phyloP scores from a whole-genome alignment of 2,329 filamentous ascomycete species.

The Ilyonectria destructans region DNA sequence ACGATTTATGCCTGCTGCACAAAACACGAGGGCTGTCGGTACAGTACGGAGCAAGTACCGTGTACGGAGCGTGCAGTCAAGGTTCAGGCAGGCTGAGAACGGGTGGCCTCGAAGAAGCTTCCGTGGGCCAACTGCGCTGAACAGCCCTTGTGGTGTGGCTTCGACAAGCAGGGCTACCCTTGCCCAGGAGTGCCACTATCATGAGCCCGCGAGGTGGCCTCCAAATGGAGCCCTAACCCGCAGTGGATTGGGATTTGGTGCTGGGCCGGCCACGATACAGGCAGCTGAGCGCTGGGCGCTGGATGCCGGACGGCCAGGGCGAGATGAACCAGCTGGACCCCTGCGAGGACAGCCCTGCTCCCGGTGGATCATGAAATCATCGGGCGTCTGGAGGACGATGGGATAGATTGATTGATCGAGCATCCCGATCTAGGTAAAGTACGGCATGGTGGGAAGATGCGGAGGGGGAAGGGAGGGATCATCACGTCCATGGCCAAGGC shows the following conservation, averaged over 20 bases:
- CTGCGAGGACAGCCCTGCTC: slow-evolving; percentile 45
- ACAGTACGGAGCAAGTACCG: slow-evolving; percentile 41
- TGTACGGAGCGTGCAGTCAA: slow-evolving; percentile 36
- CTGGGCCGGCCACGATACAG: slow-evolving; percentile 23
- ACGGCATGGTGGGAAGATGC: slow-evolving; percentile 17
- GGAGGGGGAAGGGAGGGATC: slow-evolving; percentile 21
- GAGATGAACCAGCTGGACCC: slow-evolving; percentile 45
- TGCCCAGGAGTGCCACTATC: slow-evolving; percentile 47
- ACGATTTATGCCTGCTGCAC: slow-evolving; percentile 26
- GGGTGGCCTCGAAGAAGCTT: slow-evolving; percentile 39
- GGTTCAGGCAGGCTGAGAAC: slow-evolving; percentile 36
- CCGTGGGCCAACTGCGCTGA: slow-evolving; percentile 44
- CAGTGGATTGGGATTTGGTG: slow-evolving; percentile 29
- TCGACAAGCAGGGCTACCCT: slow-evolving; percentile 44
- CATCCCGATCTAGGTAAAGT: slow-evolving; percentile 46
- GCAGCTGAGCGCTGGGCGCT: slow-evolving; percentile 43
- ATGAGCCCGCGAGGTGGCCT: slow-evolving; percentile 14
- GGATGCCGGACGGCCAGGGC: slow-evolving; percentile 44
- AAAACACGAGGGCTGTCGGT: slow-evolving; percentile 27
- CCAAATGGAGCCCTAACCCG: slow-evolving; percentile 29
- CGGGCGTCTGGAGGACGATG: slow-evolving; percentile 46
- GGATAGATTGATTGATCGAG: slow-evolving; percentile 41
- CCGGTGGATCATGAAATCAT: slow-evolving; percentile 51
- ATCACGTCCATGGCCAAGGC: slow-evolving; percentile 9
- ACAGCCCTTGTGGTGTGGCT: slow-evolving; percentile 42